Base-by-base conservation (phyloP, 352 stramenopile species). In the Phytopythium litorale region DNA sequence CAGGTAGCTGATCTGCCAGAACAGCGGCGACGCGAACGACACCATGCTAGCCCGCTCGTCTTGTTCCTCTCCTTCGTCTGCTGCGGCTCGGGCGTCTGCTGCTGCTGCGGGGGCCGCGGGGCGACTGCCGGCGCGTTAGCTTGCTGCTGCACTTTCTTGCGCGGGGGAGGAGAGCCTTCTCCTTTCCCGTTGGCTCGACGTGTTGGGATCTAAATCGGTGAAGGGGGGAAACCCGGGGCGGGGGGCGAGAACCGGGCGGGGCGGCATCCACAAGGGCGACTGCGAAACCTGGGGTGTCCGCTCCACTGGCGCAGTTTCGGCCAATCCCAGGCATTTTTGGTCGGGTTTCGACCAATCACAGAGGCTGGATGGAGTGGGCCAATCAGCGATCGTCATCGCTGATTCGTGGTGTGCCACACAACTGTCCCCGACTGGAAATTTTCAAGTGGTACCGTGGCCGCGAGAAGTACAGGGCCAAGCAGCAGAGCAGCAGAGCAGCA, bases 1-100 rank as follows among this genome's bases (percentile, higher is more conserved):
- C 58, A 97, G 75, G 70, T 96, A 96, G 65, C 95, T 91, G 65
- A 97, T 97, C 76, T 97, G 91, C 89, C 88, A 97, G 73, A 97
- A 97, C 40, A 97, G 74, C 64, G 91, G 91, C 71, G 89, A 96
- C 66, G 89, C 88, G 70, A 97, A 97, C 68, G 87, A 94, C 68
- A 94, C 84, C 87, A 96, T 94, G 52, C 52, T 58, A 5, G 1
- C 18, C 15, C 23, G 25, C 40, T 56, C 52, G 38, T 18, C 18
- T 19, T 23, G 19, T 38, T 40, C 18, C 19, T 52, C 59, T 13
- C 28, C 43, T 16, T 63, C 33, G 30, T 33, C 37, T 8, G 18
- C 52, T 60, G 15, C 33, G 19, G 12, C 42, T 65, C 58, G 18
- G 21, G 21, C n/a, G 45, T 32, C 32, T 18, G 48, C 48, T 49